Percentiles rank a stretch among this genome's conserved stretches.
phyloP scores from a whole-genome alignment of 441 rosid species.

The Euphorbia celastroides region DNA sequence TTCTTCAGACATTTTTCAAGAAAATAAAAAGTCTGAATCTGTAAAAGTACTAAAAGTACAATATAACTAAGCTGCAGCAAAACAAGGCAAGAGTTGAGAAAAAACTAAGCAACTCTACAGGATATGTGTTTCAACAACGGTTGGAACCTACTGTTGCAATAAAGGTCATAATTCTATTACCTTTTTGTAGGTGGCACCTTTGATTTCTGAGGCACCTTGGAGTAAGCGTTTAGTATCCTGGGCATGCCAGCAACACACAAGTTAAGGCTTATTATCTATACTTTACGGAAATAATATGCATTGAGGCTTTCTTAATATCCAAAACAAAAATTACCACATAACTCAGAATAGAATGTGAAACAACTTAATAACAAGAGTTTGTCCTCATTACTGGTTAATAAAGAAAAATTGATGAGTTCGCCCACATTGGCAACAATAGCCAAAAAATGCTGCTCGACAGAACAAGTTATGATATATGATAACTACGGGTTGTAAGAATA shows the following conservation, averaged over 20 bases:
- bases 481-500: background rate
- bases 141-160: background rate
- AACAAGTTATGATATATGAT: background rate
- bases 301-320: background rate
- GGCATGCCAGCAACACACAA: conserved; percentile 18
- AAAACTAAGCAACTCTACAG: background rate
- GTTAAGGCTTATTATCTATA: background rate
- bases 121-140: background rate
- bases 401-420: background rate
- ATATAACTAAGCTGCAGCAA: background rate
- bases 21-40: background rate
- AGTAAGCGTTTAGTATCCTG: conserved; percentile 79
- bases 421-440: background rate
- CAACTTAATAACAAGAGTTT: background rate
- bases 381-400: background rate
- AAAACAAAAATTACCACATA: background rate
- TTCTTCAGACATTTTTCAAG: no score
- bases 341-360: background rate
- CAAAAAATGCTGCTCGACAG: background rate
- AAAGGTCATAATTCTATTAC: conserved; percentile 22
- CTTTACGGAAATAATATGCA: background rate
- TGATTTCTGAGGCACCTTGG: conserved; percentile 75
- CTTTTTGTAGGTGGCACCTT: conserved; percentile 53
- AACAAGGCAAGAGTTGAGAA: background rate
- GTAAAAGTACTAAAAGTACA: background rate